phyloP scores from a whole-genome alignment of 176 grass and related monocot species.

The Musa beccarii region DNA sequence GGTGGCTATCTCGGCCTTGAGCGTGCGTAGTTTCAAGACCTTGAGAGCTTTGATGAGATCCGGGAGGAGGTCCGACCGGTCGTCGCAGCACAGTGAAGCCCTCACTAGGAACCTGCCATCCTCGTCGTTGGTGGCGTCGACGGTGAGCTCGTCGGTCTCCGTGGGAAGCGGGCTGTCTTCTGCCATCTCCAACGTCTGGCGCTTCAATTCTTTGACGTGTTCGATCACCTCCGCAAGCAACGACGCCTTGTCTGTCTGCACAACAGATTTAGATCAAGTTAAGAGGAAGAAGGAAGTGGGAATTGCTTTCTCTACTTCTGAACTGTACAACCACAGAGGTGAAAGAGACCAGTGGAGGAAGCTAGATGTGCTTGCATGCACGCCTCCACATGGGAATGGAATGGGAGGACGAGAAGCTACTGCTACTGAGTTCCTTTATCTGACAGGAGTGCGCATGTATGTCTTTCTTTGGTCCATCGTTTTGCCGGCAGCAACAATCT shows the following conservation, averaged over 20 bases:
- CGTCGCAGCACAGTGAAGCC: slow-evolving; percentile 90
- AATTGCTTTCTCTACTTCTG: background rate
- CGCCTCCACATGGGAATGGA: slow-evolving; percentile 43
- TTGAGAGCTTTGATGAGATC: slow-evolving; percentile 92
- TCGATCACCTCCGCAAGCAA: slow-evolving; percentile 95
- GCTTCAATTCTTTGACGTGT: slow-evolving; percentile 94
- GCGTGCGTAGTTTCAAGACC: slow-evolving; percentile 64
- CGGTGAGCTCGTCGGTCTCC: slow-evolving; percentile 86
- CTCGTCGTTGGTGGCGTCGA: slow-evolving; percentile 75
- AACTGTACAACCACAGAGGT: background rate
- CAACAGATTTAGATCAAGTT: background rate
- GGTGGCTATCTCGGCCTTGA: slow-evolving; percentile 95
- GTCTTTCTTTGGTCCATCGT: slow-evolving; percentile 42
- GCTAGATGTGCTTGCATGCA: slow-evolving; percentile 45
- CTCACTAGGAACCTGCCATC: slow-evolving; percentile 59
- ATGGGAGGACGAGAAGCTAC: slow-evolving; percentile 16
- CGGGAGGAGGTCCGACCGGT: slow-evolving; percentile 83
- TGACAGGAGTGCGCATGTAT: slow-evolving; percentile 49
- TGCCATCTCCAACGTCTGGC: slow-evolving; percentile 78
- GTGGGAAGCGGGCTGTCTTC: slow-evolving; percentile 74
- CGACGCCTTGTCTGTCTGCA: slow-evolving; percentile 91
- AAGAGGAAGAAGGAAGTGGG: background rate
- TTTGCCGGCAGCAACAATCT: slow-evolving; percentile 30
- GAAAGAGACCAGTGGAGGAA: background rate
- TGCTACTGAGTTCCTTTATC: slow-evolving; percentile 17